Conservation (phyloP, 768 basidiomycete species). For the Holtermannia corniformis region DNA sequence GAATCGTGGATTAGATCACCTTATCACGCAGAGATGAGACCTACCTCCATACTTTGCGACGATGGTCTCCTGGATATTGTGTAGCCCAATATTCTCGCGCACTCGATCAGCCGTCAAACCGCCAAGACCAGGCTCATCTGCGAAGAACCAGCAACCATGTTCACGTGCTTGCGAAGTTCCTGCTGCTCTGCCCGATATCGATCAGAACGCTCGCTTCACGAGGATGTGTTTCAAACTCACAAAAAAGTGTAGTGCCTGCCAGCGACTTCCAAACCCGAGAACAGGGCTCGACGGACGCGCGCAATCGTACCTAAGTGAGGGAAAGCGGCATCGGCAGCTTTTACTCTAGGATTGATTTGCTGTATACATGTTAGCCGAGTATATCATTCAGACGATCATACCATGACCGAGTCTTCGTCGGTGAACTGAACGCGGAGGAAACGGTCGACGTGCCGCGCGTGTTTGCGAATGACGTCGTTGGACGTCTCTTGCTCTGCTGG, state of each 20-base stretch:
- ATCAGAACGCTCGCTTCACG: too few species aligned
- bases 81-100: background rate
- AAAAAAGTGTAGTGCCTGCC: constrained; percentile 12
- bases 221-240: background rate
- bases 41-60: constrained; percentile 10
- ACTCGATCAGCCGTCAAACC: background rate
- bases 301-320: constrained; percentile 9
- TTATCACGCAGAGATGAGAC: too few species aligned
- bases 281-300: constrained; percentile 9
- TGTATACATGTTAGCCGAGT: background rate
- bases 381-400: background rate
- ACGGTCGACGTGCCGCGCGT: constrained; percentile 11
- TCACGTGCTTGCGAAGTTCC: constrained; percentile 10
- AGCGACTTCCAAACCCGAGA: constrained; percentile 10
- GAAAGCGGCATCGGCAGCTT: constrained; percentile 7
- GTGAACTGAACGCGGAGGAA: constrained; percentile 25
- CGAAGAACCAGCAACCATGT: constrained; percentile 18
- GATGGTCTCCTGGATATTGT: constrained; percentile 10
- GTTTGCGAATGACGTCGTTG: constrained; percentile 13
- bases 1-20: too few species aligned
- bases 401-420: constrained; percentile 10
- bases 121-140: background rate
- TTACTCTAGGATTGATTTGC: constrained; percentile 14
- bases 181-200: background rate
- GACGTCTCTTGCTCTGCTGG: constrained; percentile 20